Evolutionary conservation across 2,329 filamentous ascomycete species (phyloP).

Genomic region (Coniochaeta ligniaria): DNA sequence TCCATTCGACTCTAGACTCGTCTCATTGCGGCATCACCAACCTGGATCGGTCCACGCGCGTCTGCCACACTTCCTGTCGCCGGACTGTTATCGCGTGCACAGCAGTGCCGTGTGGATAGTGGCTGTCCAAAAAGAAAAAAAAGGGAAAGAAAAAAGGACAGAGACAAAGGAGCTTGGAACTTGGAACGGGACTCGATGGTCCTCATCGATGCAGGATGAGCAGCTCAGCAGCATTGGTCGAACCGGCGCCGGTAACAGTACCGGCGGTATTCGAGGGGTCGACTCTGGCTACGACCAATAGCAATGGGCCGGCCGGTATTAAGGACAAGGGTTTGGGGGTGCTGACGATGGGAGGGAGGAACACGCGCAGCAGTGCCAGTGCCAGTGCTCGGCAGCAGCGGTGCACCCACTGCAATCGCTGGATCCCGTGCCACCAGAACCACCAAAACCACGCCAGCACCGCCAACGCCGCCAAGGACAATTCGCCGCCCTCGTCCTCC

Average conservation of each 20-base stretch:
- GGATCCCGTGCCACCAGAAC: not conserved
- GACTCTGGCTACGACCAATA: not conserved
- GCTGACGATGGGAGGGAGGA: not conserved
- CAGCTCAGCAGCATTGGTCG: conserved; percentile 2
- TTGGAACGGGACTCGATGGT: not conserved
- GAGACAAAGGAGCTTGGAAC: no score
- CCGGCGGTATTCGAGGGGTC: conserved; percentile 1
- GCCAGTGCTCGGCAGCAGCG: not conserved
- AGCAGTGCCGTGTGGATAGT: not conserved
- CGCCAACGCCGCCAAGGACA: not conserved
- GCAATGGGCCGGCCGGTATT: not conserved
- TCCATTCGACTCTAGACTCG: not conserved
- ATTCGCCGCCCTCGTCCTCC: not conserved
- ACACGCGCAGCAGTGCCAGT: not conserved
- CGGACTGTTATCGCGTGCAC: not conserved
- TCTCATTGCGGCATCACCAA: not conserved
- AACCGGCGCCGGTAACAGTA: not conserved
- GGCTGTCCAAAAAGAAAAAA: not conserved
- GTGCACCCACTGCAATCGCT: conserved; percentile 1
- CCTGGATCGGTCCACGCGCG: not conserved
- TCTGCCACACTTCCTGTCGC: not conserved
- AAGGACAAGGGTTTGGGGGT: conserved; percentile 1
- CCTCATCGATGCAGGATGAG: conserved; percentile 3
- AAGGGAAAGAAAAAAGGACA: not conserved
- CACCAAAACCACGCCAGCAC: not conserved